Percentiles rank a stretch among this genome's conserved stretches.
These are phyloP conservation scores for Globisporangium nodosum DNA, from an alignment of 352 stramenopile species.

Conservation along the genomic window DNA sequence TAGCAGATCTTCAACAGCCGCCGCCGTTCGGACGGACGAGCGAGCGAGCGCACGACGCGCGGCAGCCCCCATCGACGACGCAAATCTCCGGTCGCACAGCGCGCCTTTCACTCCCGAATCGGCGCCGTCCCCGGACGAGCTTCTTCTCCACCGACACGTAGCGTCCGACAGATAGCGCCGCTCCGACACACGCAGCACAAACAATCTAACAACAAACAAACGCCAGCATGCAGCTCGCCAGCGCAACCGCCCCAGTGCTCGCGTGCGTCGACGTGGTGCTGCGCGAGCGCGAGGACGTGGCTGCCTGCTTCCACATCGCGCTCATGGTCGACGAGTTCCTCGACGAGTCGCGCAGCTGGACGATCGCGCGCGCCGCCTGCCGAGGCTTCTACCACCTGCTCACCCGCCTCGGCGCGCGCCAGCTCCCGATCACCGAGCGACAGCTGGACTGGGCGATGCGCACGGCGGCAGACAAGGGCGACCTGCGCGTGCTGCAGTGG, in stretches of 20 bases:
- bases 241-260: slow-evolving; percentile 5
- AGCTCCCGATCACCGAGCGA: slow-evolving; percentile 30
- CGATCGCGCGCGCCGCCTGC: slow-evolving; percentile 46
- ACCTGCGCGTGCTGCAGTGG: slow-evolving; percentile 59
- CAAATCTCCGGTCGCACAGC: neutral
- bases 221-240: neutral
- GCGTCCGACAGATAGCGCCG: neutral
- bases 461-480: slow-evolving; percentile 60
- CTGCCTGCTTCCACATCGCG: slow-evolving; percentile 37
- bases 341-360: slow-evolving; percentile 56
- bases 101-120: neutral
- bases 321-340: slow-evolving; percentile 43
- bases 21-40: neutral
- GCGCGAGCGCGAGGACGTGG: slow-evolving; percentile 38
- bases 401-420: slow-evolving; percentile 31
- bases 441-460: slow-evolving; percentile 69
- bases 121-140: neutral
- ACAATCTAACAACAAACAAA: neutral
- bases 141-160: neutral
- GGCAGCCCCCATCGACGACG: neutral
- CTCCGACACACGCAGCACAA: neutral
- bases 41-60: neutral
- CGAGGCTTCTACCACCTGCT: slow-evolving; percentile 48
- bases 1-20: slow-evolving; percentile 1
- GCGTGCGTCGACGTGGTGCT: slow-evolving; percentile 36